Base-by-base conservation (phyloP, 208 protist genomes). In the Leishmania arabica region DNA sequence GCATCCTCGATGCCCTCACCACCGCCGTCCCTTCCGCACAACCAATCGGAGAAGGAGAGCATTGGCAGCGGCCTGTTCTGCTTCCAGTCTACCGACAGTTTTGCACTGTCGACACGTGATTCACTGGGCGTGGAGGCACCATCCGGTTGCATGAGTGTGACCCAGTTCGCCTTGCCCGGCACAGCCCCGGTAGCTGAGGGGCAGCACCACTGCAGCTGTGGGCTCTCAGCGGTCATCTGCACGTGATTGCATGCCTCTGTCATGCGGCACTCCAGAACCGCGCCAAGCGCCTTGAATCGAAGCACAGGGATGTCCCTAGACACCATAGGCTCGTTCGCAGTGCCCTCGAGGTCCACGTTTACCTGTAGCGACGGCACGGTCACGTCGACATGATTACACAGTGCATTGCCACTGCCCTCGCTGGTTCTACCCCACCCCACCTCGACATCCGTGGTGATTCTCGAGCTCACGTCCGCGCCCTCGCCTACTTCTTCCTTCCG, bases 11-110 rank as follows among this genome's bases (percentile, higher is more conserved):
- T 51, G 24, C 3, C 75, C 42, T 53, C 75, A n/a, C 42, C 60
- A 58, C 27, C 56, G 74, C 54, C 31, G 40, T 8, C 17, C 24
- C 60, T 71, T 24, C 42, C 65, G 31, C 74, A 71, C 3, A 82
- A 17, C 82, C 82, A 86, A 54, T 86, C 82, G 2, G 78, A 86
- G 21, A 53, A 3, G 37, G 82, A 86, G n/a, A 86, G 47, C 82
- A 80, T 86, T 34, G 82, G 82, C 21, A 74, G 78, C 15, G 54
- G 15, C 49, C 62, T 78, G 54, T 82, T 65, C 34, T 73, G 56
- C 60, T 79, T 82, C 72, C 71, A 86, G 31, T 86, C 66, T 15
- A 86, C 64, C 17, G 60, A 51, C 15, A 85, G 62, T n/a, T 45
- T 70, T 3, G n/a, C 79, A 47, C 73, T 49, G 31, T 17, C 24